Base-by-base conservation (phyloP, 306 rosid genomes). In the Potentilla sterilis region DNA sequence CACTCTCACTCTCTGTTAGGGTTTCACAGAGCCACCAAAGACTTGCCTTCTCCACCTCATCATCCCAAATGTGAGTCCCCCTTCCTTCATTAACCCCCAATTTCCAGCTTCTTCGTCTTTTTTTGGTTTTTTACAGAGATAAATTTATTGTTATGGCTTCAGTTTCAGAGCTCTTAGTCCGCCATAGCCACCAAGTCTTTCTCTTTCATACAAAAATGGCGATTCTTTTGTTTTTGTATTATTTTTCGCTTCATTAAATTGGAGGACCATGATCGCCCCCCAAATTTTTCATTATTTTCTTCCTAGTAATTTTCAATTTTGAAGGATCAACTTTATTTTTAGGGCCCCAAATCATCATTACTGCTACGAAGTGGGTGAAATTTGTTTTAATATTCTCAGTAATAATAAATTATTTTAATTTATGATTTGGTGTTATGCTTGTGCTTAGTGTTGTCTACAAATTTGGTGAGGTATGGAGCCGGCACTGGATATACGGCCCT, bases 391-490 rank as follows among this genome's bases (percentile, higher is more conserved):
- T 58, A 0, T 57, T 2, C 21, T 21, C 54, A 55, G 22, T 51
- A n/a, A 54, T 19, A 2, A 54, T 54, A 52, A 19, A n/a, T 54
- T 7, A 1, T 4, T 19, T 7, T 21, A 21, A 57, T 2, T 5
- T 37, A 15, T 15, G 9, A 32, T 18, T 32, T 52, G 57, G 67
- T 52, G n/a, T 49, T 68, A 48, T 49, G 10, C 59, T 40, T 6
- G 34, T 49, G 79, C 76, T 81, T 75, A 77, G 90, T 42, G 75
- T 70, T 54, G 16, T 34, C 41, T 62, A 48, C 67, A 48, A 37
- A 35, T 21, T 70, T 63, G 66, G 63, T 15, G 55, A 71, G 52
- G 70, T 65, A 90, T 90, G 96, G 87, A 85, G 32, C 37, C 86
- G 1, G 42, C 83, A 10, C 72, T 70, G 69, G 84, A 78, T 35